phyloP scores from a whole-genome alignment of 768 basidiomycete genomes.

The Xerocomus brunneocitrinus region DNA sequence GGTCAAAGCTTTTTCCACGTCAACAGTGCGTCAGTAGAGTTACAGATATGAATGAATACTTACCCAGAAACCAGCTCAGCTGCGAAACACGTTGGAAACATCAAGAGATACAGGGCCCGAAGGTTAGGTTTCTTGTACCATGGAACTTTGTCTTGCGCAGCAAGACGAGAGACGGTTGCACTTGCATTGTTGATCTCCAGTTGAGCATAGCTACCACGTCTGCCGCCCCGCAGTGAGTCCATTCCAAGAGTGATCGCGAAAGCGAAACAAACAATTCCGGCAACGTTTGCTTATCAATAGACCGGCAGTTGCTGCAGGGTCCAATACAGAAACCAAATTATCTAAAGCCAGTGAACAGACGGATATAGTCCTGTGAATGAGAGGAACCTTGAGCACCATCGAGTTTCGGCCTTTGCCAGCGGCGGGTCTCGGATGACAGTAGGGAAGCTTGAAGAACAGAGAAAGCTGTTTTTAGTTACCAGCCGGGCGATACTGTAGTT shows the following conservation, averaged over 20 bases:
- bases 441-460: no score
- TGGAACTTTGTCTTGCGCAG: slow-evolving; percentile 42
- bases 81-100: slow-evolving; percentile 38
- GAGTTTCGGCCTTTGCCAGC: no score
- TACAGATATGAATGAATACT: neutral
- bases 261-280: neutral
- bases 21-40: neutral
- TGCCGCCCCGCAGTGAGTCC: neutral
- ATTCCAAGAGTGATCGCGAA: neutral
- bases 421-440: no score
- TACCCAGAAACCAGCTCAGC: slow-evolving; percentile 10
- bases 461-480: no score
- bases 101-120: slow-evolving; percentile 47
- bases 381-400: no score
- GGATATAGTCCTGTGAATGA: neutral
- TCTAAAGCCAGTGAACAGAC: neutral
- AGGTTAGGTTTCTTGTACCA: slow-evolving; percentile 62
- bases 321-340: neutral
- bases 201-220: neutral
- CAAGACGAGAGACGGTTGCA: slow-evolving; percentile 11
- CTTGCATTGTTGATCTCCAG: neutral
- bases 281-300: neutral
- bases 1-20: slow-evolving; percentile 15
- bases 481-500: no score
- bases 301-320: neutral